Evolutionary conservation across 2,329 filamentous ascomycete genomes (phyloP).

Genomic region (Beauveria bassiana): DNA sequence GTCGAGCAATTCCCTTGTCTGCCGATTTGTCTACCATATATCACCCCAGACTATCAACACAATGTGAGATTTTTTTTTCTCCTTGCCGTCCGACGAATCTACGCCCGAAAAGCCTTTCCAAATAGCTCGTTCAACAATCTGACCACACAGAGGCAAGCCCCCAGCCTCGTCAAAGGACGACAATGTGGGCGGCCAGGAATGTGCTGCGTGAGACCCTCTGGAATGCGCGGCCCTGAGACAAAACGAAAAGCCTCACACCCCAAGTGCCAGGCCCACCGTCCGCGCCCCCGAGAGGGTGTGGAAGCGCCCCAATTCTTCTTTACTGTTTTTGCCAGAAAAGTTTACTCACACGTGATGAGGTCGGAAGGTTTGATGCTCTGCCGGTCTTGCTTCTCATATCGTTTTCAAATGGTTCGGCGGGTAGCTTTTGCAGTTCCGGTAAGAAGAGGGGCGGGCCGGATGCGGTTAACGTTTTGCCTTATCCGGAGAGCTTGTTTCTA

Average conservation of each 20-base stretch:
- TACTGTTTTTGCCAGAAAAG: background rate
- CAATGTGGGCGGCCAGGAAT: slow-evolving; percentile 22
- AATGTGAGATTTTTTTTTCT: background rate
- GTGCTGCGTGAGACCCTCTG: slow-evolving; percentile 12
- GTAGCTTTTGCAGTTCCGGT: background rate
- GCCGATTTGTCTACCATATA: background rate
- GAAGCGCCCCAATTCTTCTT: slow-evolving; percentile 9
- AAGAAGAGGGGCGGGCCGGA: background rate
- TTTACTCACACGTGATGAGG: slow-evolving; percentile 6
- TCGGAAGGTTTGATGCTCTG: slow-evolving; percentile 4
- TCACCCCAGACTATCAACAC: background rate
- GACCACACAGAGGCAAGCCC: slow-evolving; percentile 13
- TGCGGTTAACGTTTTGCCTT: background rate
- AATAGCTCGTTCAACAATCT: background rate
- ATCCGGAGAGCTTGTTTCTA: slow-evolving; percentile 1
- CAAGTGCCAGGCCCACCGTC: slow-evolving; percentile 10
- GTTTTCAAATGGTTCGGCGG: background rate
- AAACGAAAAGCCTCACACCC: slow-evolving; percentile 20
- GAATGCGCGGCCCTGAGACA: slow-evolving; percentile 26
- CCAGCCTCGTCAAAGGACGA: slow-evolving; percentile 27
- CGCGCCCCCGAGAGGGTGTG: slow-evolving; percentile 12
- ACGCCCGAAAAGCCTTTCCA: background rate
- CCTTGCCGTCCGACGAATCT: background rate
- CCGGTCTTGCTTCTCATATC: slow-evolving; percentile 1
- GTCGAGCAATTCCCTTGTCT: background rate